Conservation (phyloP, 2,329 filamentous ascomycete genomes). For the Sphaerulina populicola region DNA sequence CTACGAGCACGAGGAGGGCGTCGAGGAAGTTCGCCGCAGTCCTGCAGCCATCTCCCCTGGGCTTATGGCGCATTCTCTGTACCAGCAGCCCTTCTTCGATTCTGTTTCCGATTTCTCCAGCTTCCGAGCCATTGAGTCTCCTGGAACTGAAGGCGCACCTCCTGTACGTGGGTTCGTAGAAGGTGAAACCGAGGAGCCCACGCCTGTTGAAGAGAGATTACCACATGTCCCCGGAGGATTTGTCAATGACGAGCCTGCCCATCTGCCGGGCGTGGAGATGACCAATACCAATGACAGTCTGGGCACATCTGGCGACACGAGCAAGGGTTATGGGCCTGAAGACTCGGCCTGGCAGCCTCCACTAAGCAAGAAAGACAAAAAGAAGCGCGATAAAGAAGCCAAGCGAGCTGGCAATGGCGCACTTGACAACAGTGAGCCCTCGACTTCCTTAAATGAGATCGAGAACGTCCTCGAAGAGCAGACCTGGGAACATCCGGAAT, state of each 20-base stretch:
- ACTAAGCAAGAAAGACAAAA: slow-evolving; percentile 29
- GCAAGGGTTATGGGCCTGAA: slow-evolving; percentile 2
- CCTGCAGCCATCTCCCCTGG: slow-evolving; percentile 1
- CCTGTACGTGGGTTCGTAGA: slow-evolving; percentile 33
- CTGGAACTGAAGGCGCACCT: slow-evolving; percentile 28
- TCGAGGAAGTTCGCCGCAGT: slow-evolving; percentile 11
- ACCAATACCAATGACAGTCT: not conserved
- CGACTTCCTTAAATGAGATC: slow-evolving; percentile 8
- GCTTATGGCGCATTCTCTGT: slow-evolving; percentile 4
- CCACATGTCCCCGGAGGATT: slow-evolving; percentile 58
- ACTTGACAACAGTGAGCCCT: slow-evolving; percentile 12
- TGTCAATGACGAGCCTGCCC: slow-evolving; percentile 28
- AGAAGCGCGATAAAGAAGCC: slow-evolving; percentile 35
- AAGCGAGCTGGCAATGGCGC: slow-evolving; percentile 18
- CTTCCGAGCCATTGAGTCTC: slow-evolving; percentile 26
- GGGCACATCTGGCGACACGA: not conserved
- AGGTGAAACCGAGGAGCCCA: slow-evolving; percentile 48
- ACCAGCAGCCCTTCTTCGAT: slow-evolving; percentile 37
- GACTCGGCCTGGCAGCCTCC: slow-evolving; percentile 29
- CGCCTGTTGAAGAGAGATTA: slow-evolving; percentile 44
- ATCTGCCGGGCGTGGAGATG: slow-evolving; percentile 4
- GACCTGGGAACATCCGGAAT: not conserved
- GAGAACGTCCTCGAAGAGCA: not conserved
- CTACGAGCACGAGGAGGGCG: slow-evolving; percentile 3
- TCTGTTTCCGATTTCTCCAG: slow-evolving; percentile 35